A percentile compares a stretch with the other conserved stretches of the same genome.
These are phyloP conservation scores for Punctularia strigosozonata DNA, from an alignment of 768 basidiomycete genomes.

Conservation along the genomic window DNA sequence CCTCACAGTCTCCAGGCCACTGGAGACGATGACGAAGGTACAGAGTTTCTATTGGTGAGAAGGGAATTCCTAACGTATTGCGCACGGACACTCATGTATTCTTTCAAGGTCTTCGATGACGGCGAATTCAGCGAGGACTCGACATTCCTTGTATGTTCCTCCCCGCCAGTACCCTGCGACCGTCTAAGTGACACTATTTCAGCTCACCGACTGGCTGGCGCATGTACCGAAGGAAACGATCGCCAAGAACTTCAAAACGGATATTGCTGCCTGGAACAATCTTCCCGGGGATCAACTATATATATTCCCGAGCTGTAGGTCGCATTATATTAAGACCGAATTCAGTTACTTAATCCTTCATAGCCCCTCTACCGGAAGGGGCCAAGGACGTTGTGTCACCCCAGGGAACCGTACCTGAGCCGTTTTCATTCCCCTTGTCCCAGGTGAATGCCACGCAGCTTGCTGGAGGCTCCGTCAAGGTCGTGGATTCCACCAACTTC, in stretches of 20 bases:
- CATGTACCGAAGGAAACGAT: constrained; percentile 48
- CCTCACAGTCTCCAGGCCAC: constrained; percentile 26
- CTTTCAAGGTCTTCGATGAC: constrained; percentile 19
- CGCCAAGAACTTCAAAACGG: constrained; percentile 50
- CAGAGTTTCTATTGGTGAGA: constrained; percentile 21
- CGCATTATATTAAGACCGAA: not conserved
- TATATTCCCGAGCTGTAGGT: constrained; percentile 33
- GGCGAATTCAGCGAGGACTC: constrained; percentile 47
- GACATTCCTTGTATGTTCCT: constrained; percentile 33
- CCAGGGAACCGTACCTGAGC: constrained; percentile 33
- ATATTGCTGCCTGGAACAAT: constrained; percentile 36
- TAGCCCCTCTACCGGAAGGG: constrained; percentile 29
- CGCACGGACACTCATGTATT: not conserved
- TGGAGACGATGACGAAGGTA: constrained; percentile 14
- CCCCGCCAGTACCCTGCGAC: not conserved
- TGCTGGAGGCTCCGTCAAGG: constrained; percentile 46
- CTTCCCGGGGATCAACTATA: constrained; percentile 44
- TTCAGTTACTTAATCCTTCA: constrained; percentile 11
- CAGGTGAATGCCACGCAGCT: constrained; percentile 28
- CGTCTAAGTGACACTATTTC: constrained; percentile 2
- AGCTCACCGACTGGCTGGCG: constrained; percentile 53
- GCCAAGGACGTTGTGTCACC: constrained; percentile 29
- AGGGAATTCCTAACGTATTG: not conserved
- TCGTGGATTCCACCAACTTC: constrained; percentile 47
- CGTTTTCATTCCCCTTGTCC: constrained; percentile 45